Conservation (phyloP, 2,329 filamentous ascomycete species). For the Colletotrichum zoysiae region DNA sequence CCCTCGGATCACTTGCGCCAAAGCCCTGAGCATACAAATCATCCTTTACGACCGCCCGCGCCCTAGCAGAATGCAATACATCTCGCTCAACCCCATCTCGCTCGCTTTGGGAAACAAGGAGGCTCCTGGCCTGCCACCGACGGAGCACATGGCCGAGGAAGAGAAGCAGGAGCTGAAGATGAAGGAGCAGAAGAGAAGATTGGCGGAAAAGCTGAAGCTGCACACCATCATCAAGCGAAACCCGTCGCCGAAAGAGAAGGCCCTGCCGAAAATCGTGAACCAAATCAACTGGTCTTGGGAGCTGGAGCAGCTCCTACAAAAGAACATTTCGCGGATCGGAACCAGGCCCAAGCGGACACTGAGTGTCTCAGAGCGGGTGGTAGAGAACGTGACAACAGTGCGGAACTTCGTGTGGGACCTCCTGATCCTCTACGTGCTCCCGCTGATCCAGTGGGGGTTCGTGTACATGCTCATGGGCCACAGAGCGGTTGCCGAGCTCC, state of each 20-base stretch:
- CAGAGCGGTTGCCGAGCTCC: conserved; percentile 82
- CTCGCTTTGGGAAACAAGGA: conserved; percentile 84
- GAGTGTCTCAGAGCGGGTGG: conserved; percentile 94
- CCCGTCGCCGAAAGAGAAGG: conserved; percentile 84
- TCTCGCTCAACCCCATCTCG: conserved; percentile 90
- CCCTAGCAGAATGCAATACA: conserved; percentile 93
- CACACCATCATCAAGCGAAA: conserved; percentile 86
- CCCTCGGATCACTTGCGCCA: conserved; percentile 81
- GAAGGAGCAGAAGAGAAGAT: conserved; percentile 71
- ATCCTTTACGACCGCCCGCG: conserved; percentile 90
- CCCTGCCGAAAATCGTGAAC: conserved; percentile 84
- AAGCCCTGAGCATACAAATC: conserved; percentile 82
- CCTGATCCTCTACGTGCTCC: conserved; percentile 81
- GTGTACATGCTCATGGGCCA: conserved; percentile 84
- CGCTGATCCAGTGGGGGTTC: conserved; percentile 78
- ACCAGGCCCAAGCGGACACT: conserved; percentile 84
- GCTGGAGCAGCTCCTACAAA: conserved; percentile 85
- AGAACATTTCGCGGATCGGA: conserved; percentile 88
- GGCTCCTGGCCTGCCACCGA: conserved; percentile 47
- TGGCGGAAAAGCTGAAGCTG: conserved; percentile 88
- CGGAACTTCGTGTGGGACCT: conserved; percentile 83
- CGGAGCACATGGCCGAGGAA: conserved; percentile 76
- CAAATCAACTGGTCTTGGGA: conserved; percentile 98
- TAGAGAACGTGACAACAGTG: conserved; percentile 90
- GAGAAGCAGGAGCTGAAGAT: conserved; percentile 71